Evolutionary conservation across 2,329 filamentous ascomycete species (phyloP).

Genomic region (Aureobasidium sp.): DNA sequence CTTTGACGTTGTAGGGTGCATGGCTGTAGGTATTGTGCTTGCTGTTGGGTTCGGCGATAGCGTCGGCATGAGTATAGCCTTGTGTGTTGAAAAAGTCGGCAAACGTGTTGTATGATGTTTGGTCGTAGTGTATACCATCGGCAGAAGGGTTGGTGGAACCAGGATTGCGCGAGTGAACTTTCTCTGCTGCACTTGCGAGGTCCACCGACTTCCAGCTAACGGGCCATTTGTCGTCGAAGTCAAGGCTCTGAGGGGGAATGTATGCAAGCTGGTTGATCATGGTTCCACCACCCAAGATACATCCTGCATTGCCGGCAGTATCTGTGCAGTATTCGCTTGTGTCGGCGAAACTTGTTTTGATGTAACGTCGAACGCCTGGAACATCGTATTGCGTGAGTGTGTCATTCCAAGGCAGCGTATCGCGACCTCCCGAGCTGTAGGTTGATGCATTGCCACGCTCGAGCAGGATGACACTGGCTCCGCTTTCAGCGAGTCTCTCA

Average conservation of each 20-base stretch:
- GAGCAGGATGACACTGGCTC: constrained; percentile 46
- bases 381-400: constrained; percentile 33
- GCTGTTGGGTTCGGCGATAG: constrained; percentile 39
- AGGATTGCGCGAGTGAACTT: constrained; percentile 39
- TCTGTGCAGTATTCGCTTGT: constrained; percentile 21
- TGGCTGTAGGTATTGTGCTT: constrained; percentile 45
- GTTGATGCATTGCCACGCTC: constrained; percentile 43
- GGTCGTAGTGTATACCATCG: constrained; percentile 40
- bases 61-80: constrained; percentile 45
- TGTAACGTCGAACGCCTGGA: constrained; percentile 30
- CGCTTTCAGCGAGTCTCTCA: constrained; percentile 45
- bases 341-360: constrained; percentile 20
- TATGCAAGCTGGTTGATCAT: constrained; percentile 50
- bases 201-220: constrained; percentile 46
- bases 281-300: constrained; percentile 46
- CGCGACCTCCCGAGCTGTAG: background rate
- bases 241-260: constrained; percentile 47
- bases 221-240: constrained; percentile 47
- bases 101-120: background rate
- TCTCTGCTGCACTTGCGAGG: constrained; percentile 39
- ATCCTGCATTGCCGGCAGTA: constrained; percentile 33
- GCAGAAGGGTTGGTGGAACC: constrained; percentile 34
- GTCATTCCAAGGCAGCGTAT: constrained; percentile 27
- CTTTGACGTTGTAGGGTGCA: constrained; percentile 42
- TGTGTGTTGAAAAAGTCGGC: constrained; percentile 29